These are phyloP conservation scores for Tulasnella sp. DNA, from an alignment of 768 basidiomycete genomes.

Conservation along the genomic window DNA sequence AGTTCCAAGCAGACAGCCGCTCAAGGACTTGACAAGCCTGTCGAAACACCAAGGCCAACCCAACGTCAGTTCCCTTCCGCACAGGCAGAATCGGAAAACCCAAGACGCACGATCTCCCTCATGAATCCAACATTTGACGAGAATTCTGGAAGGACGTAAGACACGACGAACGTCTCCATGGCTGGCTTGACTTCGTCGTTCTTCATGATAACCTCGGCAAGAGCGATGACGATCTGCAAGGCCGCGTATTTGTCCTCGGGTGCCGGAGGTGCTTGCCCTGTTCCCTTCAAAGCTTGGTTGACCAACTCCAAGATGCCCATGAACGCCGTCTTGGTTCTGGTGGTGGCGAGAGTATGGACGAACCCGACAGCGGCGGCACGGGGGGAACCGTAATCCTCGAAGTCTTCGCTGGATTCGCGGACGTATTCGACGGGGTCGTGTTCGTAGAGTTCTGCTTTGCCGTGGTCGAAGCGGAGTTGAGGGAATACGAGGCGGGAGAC, in stretches of 20 bases:
- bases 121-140: slow-evolving; percentile 63
- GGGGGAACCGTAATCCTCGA: slow-evolving; percentile 71
- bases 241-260: slow-evolving; percentile 76
- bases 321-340: slow-evolving; percentile 77
- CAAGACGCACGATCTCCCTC: slow-evolving; percentile 60
- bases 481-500: slow-evolving; percentile 84
- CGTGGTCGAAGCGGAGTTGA: slow-evolving; percentile 70
- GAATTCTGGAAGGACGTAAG: slow-evolving; percentile 73
- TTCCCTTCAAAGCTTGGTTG: slow-evolving; percentile 67
- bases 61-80: background rate
- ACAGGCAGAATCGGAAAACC: slow-evolving; percentile 28
- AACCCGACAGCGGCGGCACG: slow-evolving; percentile 76
- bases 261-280: slow-evolving; percentile 41
- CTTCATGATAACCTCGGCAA: slow-evolving; percentile 75
- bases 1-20: slow-evolving; percentile 63
- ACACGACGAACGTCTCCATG: slow-evolving; percentile 73
- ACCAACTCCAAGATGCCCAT: slow-evolving; percentile 75
- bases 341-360: slow-evolving; percentile 70
- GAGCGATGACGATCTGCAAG: slow-evolving; percentile 71
- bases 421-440: slow-evolving; percentile 81
- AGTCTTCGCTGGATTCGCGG: slow-evolving; percentile 68
- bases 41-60: background rate
- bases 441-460: slow-evolving; percentile 67
- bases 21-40: slow-evolving; percentile 77
- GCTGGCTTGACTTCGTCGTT: slow-evolving; percentile 73